Evolutionary conservation across 331 rosid species (phyloP), one percentile per base, ranked within the genome.

Genomic region (Rosa hybrid): DNA sequence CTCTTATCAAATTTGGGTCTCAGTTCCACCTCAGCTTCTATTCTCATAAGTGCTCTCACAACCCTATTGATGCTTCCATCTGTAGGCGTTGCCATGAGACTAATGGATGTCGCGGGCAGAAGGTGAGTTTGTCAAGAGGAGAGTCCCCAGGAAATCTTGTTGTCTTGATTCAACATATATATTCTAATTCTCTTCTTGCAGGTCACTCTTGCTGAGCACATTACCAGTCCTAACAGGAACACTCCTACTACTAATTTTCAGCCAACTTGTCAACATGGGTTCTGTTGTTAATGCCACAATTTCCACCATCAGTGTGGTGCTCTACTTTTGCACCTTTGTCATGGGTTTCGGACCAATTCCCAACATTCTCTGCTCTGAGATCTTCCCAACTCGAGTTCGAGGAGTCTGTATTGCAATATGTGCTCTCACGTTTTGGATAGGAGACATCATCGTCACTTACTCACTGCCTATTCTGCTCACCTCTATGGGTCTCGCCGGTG

Each of bases 61-160:
- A 81, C 84, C 53, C 27, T 81, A 11, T 75, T 81, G 77, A 81
- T 81, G 84, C 84, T 81, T 69, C 84, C 84, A 34, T 81, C 77
- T 27, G 69, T 81, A 20, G 84, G 76, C 57, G 39, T 81, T 13
- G 84, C 80, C 80, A 81, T 81, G 84, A 75, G 80, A 60, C 77
- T 81, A 48, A 56, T 81, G 80, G 84, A 81, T 34, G 69, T 71
- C 46, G 48, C 80, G 1, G 84, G 84, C 46, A 67, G 84, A 34
- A 81, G 84, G 78, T 81, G 59, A 42, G n/a, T 62, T 18, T 14
- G 7, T 76, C n/a, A 17, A 39, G 14, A 38, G 49, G 13, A 67
- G 14, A 12, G 44, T 30, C 18, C n/a, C 44, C 18, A 2, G 3
- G 34, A 30, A 9, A 3, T 20, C 18, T 41, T 60, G 34, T 60